A percentile compares a stretch with the other conserved stretches of the same genome.
Conservation (phyloP, 768 basidiomycete species). For the Filobasidium floriforme region DNA sequence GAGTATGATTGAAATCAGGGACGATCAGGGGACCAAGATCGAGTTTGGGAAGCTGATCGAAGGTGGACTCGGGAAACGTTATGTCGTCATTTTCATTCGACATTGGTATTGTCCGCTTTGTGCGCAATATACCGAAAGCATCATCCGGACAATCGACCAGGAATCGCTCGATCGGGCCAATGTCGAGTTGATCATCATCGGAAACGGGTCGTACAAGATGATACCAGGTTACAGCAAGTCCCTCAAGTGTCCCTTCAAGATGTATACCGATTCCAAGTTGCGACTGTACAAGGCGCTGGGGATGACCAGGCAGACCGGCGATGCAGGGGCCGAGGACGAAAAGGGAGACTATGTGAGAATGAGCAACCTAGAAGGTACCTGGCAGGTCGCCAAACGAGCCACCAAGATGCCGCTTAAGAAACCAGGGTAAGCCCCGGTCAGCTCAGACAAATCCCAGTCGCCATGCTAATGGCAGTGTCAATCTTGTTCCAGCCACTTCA, state of each 20-base stretch:
- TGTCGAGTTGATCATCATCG: constrained; percentile 64
- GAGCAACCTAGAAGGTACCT: constrained; percentile 59
- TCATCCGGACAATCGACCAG: constrained; percentile 52
- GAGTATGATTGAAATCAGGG: constrained; percentile 57
- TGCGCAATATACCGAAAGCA: constrained; percentile 76
- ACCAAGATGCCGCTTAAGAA: constrained; percentile 61
- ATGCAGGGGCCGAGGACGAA: constrained; percentile 49
- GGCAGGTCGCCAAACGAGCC: constrained; percentile 56
- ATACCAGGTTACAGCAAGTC: constrained; percentile 60
- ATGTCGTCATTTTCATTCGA: constrained; percentile 74
- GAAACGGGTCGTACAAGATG: constrained; percentile 69
- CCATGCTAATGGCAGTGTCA: background rate
- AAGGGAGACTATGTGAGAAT: constrained; percentile 61
- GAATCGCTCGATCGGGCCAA: constrained; percentile 51
- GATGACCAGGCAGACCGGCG: constrained; percentile 56
- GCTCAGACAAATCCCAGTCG: background rate
- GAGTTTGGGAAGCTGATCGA: constrained; percentile 59
- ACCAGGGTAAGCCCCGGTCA: constrained; percentile 28
- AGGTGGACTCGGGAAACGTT: constrained; percentile 47
- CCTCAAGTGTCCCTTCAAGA: constrained; percentile 60
- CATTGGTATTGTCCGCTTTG: constrained; percentile 77
- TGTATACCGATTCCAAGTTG: constrained; percentile 73
- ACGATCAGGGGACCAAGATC: constrained; percentile 60
- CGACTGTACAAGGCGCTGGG: constrained; percentile 66
- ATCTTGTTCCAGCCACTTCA: constrained; percentile 38